Conservation (phyloP, 2,329 filamentous ascomycete species). For the Neonectria coccinea region DNA sequence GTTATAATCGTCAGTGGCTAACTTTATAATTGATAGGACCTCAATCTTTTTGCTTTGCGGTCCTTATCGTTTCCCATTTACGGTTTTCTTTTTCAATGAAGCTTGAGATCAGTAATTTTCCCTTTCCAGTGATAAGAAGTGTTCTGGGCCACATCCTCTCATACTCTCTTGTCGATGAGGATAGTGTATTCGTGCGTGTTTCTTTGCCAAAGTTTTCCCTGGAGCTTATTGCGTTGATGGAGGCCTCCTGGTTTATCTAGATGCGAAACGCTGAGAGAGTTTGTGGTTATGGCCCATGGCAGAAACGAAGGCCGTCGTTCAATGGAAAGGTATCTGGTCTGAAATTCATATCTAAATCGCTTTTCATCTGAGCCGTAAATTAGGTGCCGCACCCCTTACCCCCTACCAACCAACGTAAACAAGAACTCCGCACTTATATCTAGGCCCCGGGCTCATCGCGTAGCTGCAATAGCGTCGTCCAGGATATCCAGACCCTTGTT, state of each 20-base stretch:
- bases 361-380: slow-evolving; percentile 18
- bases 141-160: too few species aligned
- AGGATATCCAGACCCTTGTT: slow-evolving; percentile 80
- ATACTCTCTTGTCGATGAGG: slow-evolving; percentile 25
- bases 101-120: too few species aligned
- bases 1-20: too few species aligned
- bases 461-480: slow-evolving; percentile 70
- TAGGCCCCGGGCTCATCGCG: slow-evolving; percentile 44
- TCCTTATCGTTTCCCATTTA: too few species aligned
- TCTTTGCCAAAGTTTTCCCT: neutral
- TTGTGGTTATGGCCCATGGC: too few species aligned
- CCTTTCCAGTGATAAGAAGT: too few species aligned
- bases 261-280: neutral
- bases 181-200: slow-evolving; percentile 23
- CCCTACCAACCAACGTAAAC: neutral
- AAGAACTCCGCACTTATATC: slow-evolving; percentile 15
- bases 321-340: slow-evolving; percentile 1
- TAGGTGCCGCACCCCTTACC: neutral
- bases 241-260: neutral
- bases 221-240: neutral
- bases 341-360: slow-evolving; percentile 28
- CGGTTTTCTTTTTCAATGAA: too few species aligned
- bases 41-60: too few species aligned
- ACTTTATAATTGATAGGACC: too few species aligned
- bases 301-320: neutral